phyloP scores from a whole-genome alignment of 345 rosid species.

The Eucalyptus sp. region DNA sequence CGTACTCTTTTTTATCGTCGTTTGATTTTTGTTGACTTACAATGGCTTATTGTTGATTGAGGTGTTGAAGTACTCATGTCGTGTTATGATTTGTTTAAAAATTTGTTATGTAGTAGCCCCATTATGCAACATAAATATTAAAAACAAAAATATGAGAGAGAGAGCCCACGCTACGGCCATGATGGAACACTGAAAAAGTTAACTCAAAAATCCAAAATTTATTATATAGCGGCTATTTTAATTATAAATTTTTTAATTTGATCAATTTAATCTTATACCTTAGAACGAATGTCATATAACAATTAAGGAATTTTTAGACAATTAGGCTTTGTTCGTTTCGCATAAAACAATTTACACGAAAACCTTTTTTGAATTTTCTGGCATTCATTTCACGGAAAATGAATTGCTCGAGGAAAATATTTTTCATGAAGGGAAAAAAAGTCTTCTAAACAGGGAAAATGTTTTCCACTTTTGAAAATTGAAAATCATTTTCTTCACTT shows the following conservation, averaged over 20 bases:
- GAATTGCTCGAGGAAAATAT: no score
- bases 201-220: fast-evolving
- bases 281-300: fast-evolving
- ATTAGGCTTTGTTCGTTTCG: fast-evolving
- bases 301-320: no score
- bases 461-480: no score
- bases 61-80: background rate
- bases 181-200: no score
- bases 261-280: no score
- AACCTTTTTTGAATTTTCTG: fast-evolving
- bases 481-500: no score
- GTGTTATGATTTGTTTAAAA: background rate
- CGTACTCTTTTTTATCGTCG: background rate
- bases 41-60: background rate
- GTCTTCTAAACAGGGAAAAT: fast-evolving
- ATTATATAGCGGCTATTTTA: fast-evolving
- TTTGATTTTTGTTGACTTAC: background rate
- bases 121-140: background rate
- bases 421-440: no score
- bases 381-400: fast-evolving
- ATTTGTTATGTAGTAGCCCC: background rate
- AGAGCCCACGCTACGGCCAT: fast-evolving
- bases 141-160: background rate
- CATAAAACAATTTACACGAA: fast-evolving
- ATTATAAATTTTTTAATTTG: no score